Base-by-base conservation (phyloP, 108 stramenopile species). In the Fragilaria radians region DNA sequence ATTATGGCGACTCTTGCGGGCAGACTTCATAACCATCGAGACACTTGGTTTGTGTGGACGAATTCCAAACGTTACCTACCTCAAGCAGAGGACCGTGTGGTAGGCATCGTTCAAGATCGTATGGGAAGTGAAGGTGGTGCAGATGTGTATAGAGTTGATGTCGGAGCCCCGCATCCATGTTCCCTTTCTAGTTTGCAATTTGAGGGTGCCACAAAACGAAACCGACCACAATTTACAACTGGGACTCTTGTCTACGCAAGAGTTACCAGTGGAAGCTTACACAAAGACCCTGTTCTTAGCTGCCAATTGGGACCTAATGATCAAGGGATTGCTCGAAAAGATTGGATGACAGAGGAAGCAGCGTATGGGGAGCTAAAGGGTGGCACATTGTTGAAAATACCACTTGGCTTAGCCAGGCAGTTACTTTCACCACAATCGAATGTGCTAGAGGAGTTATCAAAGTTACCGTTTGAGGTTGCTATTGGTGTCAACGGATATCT, bases 291-390 rank as follows among this genome's bases (percentile, higher is more conserved):
- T 7, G 79, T 66, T 36, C 57, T 91, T 29, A 78, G 77, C 0
- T 91, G 90, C 55, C 71, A 75, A 53, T 60, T 82, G 14, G 86
- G 86, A 22, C 78, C 76, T 5, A 55, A 78, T n/a, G 88, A 85
- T 54, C 76, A 67, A 7, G 84, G 84, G 4, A 71, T 85, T 45
- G 57, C 79, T 1, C 55, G 83, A 0, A 88, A 84, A 53, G 90
- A 91, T 67, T 91, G 90, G 90, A 79, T 88, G 76, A 91, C 90
- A 18, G 76, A 83, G 60, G 90, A 91, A 68, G 86, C 82, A 27
- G 72, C 78, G 0, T 91, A 91, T 58, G 90, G 90, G 28, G 76
- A 77, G 48, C 70, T 91, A 14, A 65, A 75, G 48, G 86, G 86
- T 28, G 86, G 86, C 5, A 86, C 82, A 1, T 61, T 71, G 2